These are phyloP conservation scores for Cyberlindnera mycetangii DNA, from an alignment of 805 yeast genomes.

Conservation along the genomic window DNA sequence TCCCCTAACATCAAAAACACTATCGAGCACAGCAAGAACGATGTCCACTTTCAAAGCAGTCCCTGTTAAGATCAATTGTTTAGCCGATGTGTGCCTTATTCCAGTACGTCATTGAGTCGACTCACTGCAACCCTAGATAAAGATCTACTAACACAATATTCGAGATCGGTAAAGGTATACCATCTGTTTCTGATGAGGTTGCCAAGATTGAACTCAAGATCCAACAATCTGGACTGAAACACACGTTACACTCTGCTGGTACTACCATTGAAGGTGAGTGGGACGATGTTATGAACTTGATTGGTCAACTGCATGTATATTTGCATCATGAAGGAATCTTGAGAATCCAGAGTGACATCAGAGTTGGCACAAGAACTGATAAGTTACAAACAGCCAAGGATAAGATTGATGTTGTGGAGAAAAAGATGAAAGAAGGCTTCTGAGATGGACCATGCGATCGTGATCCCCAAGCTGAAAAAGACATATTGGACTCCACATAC, in stretches of 20 bases:
- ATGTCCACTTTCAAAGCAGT: constrained; percentile 18
- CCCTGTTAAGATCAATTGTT: constrained; percentile 53
- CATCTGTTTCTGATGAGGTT: constrained; percentile 81
- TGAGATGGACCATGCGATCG: background rate
- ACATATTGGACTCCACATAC: too few species aligned
- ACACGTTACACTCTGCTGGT: constrained; percentile 86
- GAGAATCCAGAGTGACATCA: constrained; percentile 80
- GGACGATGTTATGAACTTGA: constrained; percentile 77
- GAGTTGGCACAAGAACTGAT: constrained; percentile 84
- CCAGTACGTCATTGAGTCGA: constrained; percentile 50
- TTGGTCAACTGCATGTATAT: constrained; percentile 73
- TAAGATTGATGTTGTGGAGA: constrained; percentile 62
- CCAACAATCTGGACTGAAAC: constrained; percentile 56
- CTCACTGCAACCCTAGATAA: background rate
- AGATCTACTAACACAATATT: background rate
- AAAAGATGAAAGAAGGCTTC: constrained; percentile 36
- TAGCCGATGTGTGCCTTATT: constrained; percentile 83
- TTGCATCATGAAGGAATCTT: constrained; percentile 71
- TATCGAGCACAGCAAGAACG: constrained; percentile 7
- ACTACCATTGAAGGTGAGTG: constrained; percentile 92
- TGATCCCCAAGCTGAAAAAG: too few species aligned
- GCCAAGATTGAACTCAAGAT: constrained; percentile 66
- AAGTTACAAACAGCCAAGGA: constrained; percentile 71
- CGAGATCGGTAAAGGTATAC: constrained; percentile 70
- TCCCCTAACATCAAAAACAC: constrained; percentile 3